Evolutionary conservation across 805 yeast species (phyloP), one percentile per base, ranked within the genome.

Genomic region (Teunomyces pallodes): DNA sequence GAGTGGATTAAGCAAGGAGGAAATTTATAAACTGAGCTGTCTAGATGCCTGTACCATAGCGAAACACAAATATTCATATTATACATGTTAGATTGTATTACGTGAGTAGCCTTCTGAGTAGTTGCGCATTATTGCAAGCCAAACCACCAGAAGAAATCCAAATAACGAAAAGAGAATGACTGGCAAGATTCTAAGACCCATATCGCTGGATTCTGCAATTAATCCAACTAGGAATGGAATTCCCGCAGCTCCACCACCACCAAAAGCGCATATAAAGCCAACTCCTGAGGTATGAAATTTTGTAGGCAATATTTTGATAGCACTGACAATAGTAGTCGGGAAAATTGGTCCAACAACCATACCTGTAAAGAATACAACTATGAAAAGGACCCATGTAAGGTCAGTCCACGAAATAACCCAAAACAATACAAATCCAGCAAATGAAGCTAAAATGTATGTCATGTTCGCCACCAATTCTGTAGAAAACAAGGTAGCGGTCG

Each of bases 241-340:
- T 0, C 80, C 74, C 0, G 95, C 92, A n/a, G 86, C 87, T 1
- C 96, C 96, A 12, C 84, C 81, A 3, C 94, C 91, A 5, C 95
- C 96, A 50, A 87, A 61, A 0, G 94, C 90, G 47, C 90, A 83
- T 16, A 86, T 80, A 46, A 86, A 72, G 0, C 96, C 91, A 7
- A 89, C 76, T 1, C 90, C 91, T 13, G 81, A 66, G 8, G 86
- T 79, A 46, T 86, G 86, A 45, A 77, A 66, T 36, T 72, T 74
- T 26, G 68, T 64, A 0, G 96, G 96, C 38, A 89, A 62, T 2
- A 82, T 68, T 46, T 82, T 80, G 41, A 86, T 64, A 1, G 89
- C 75, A 8, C 84, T 77, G 10, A 86, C 79, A 44, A 86, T 81
- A 0, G 87, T 80, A 5, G 91, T 83, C 0, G 95, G 90, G 64